phyloP scores from a whole-genome alignment of 441 rosid genomes.

The Adansonia gregorii region DNA sequence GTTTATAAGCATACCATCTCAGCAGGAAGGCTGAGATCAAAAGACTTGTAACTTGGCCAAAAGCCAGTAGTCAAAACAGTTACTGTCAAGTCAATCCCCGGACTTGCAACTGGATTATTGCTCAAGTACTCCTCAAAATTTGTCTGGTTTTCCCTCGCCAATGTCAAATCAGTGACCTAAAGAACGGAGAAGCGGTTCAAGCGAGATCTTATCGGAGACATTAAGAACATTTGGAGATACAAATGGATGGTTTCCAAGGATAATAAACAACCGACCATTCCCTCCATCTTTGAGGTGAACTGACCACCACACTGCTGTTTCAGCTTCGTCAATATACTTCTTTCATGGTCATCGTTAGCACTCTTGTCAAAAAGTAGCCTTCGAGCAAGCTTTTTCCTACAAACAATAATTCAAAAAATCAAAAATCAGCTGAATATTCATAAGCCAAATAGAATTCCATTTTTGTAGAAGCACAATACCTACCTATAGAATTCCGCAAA shows the following conservation, averaged over 20 bases:
- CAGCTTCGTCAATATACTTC: slow-evolving; percentile 55
- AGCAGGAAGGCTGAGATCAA: slow-evolving; percentile 53
- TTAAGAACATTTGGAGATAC: not conserved
- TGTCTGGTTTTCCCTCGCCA: slow-evolving; percentile 56
- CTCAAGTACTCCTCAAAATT: slow-evolving; percentile 50
- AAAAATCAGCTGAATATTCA: slow-evolving; percentile 1
- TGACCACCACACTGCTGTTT: slow-evolving; percentile 62
- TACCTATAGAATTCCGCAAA: slow-evolving; percentile 61
- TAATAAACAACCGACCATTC: slow-evolving; percentile 45
- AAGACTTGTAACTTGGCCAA: slow-evolving; percentile 63
- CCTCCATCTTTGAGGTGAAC: slow-evolving; percentile 65
- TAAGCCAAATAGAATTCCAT: slow-evolving; percentile 1
- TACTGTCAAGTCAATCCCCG: slow-evolving; percentile 54
- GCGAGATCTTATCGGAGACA: not conserved
- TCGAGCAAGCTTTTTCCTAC: slow-evolving; percentile 60
- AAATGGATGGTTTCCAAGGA: not conserved
- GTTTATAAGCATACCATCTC: slow-evolving; percentile 45
- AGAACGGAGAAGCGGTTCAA: not conserved
- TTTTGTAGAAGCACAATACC: not conserved
- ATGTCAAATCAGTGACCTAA: slow-evolving; percentile 56
- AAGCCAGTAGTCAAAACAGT: slow-evolving; percentile 58
- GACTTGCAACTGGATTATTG: slow-evolving; percentile 42
- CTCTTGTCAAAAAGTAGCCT: slow-evolving; percentile 58
- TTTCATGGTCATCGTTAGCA: slow-evolving; percentile 60
- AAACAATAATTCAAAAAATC: slow-evolving; percentile 16